Base-by-base conservation (phyloP, 768 basidiomycete genomes). In the Leccinum disarticulatum region DNA sequence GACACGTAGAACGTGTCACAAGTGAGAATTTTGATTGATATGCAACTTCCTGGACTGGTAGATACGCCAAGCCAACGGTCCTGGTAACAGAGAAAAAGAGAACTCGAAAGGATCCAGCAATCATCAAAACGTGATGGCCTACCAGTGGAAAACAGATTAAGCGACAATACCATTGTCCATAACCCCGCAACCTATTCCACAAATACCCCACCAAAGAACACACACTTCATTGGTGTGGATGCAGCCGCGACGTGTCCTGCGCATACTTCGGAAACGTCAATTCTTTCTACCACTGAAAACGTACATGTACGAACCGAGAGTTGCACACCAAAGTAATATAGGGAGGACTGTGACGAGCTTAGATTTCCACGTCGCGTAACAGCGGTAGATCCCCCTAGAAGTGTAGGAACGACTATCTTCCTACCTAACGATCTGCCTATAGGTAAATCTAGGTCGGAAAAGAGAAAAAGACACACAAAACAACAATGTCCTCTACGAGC, bases 101-200 rank as follows among this genome's bases (percentile, higher is more conserved):
- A 35, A 25, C 54, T 28, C 36, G 33, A 38, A 52, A 31, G 27
- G 13, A 51, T 10, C 11, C 43, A 28, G 19, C 17, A 15, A 17
- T 7, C 30, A 49, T 22, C 6, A 57, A 54, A n/a, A 35, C 6
- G 2, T 11, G 11, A 38, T 14, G 8, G 52, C 71, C 36, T 47
- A 74, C 74, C 4, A 10, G 77, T 77, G 15, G 70, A 68, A n/a
- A 65, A 54, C 0, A 76, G 48, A 61, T 77, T 77, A n/a, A 73
- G 74, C 0, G 60, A 25, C 15, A 77, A 62, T 1, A 77, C 72
- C 3, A 64, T 66, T 0, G 63, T 58, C 61, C 70, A 77, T 49
- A 73, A 75, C 6, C 74, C 59, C 0, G 63, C 73, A 56, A 77
- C 71, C 77, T 77, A 79, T 13, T 56, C 54, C 0, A 70, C 63